A percentile compares a stretch with the other conserved stretches of the same genome.
Conservation (phyloP, 345 rosid species). For the Ceriops decandra region DNA sequence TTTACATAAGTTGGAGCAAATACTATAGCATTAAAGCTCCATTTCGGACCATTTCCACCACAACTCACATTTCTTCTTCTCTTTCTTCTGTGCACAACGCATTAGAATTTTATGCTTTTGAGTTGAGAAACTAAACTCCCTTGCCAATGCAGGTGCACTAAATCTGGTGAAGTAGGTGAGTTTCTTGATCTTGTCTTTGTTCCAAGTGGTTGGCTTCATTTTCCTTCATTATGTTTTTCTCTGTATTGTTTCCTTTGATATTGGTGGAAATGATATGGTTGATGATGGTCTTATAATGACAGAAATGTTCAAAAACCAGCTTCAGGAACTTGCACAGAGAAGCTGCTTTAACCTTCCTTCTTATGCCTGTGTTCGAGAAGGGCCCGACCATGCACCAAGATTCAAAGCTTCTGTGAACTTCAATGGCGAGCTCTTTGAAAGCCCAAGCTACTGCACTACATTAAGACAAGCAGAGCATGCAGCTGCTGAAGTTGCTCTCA, state of each 20-base stretch:
- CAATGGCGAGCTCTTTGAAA: slow-evolving; percentile 67
- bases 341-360: slow-evolving; percentile 78
- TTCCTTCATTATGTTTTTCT: slow-evolving; percentile 1
- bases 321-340: slow-evolving; percentile 75
- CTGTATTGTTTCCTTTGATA: neutral
- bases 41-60: slow-evolving; percentile 6
- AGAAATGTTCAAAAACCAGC: slow-evolving; percentile 71
- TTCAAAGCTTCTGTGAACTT: slow-evolving; percentile 75
- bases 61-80: slow-evolving; percentile 2
- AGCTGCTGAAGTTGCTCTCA: slow-evolving; percentile 70
- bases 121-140: slow-evolving; percentile 15
- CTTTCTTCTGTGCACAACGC: slow-evolving; percentile 4
- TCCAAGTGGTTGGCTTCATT: slow-evolving; percentile 7
- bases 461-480: slow-evolving; percentile 75
- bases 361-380: slow-evolving; percentile 63
- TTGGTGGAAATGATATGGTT: neutral
- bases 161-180: slow-evolving; percentile 36
- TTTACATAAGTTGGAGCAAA: neutral
- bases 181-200: slow-evolving; percentile 16
- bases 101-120: slow-evolving; percentile 5
- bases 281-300: neutral
- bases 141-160: slow-evolving; percentile 28
- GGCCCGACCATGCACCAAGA: slow-evolving; percentile 81
- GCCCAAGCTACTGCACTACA: slow-evolving; percentile 50
- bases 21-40: slow-evolving; percentile 1